Evolutionary conservation across 2,329 filamentous ascomycete species (phyloP), one percentile per base, ranked within the genome.

Genomic region (Fusarium metavorans): DNA sequence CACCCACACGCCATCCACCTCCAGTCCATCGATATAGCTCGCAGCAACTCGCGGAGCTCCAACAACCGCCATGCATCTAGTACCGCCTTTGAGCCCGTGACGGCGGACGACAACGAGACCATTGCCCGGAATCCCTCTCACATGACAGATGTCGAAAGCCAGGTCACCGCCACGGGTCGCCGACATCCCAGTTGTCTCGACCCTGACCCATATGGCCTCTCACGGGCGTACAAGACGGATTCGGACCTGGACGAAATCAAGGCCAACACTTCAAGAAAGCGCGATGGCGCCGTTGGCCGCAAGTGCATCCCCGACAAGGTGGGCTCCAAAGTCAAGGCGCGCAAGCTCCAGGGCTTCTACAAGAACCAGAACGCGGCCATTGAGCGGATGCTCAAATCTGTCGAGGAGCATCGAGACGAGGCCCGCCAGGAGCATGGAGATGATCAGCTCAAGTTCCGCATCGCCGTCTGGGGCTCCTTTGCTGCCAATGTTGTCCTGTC

Each of bases 341-440:
- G 85, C 74, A 92, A 90, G 79, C 82, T 98, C 18, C 89, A 93
- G 79, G 89, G 91, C 60, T 98, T 98, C 85, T 98, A 98, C 87
- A 90, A 94, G 81, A 88, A 88, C 34, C 96, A 99, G 81, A 99
- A 99, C 81, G 94, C 95, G 82, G 95, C 94, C 78, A 99, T 99
- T 76, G 91, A 98, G 85, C 91, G 94, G 13, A 89, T 98, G 84
- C 88, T 98, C 75, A 98, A 98, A 85, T 92, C 94, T 4, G 96
- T 98, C 3, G 95, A 98, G 80, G 95, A 98, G 80, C 97, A 98
- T 84, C 88, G 93, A 20, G 91, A 92, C 39, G 92, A 95, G 57
- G 95, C 95, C 39, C 92, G 91, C 74, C 93, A 97, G 77, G 91
- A 95, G 81, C 92, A 93, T 68, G 91, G 91, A 68, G 93, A 95